phyloP scores from a whole-genome alignment of 2,329 filamentous ascomycete species.

The Fusarium ramigenum region DNA sequence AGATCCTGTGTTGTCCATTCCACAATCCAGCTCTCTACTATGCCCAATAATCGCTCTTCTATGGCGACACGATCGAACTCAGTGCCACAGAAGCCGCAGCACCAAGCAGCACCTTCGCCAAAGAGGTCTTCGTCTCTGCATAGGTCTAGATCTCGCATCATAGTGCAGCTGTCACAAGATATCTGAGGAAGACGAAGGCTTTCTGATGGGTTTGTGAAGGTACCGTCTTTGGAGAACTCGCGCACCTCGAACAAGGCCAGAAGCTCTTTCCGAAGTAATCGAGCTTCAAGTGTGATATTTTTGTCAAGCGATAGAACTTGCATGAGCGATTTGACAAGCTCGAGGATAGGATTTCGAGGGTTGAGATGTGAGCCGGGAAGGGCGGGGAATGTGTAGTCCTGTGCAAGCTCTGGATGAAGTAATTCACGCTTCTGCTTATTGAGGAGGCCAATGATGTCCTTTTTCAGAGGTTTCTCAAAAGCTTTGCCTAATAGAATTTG shows the following conservation, averaged over 20 bases:
- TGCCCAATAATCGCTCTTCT: slow-evolving; percentile 82
- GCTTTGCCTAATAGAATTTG: slow-evolving; percentile 78
- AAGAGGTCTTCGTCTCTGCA: slow-evolving; percentile 89
- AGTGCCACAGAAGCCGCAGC: slow-evolving; percentile 78
- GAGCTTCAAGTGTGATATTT: slow-evolving; percentile 87
- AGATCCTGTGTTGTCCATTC: slow-evolving; percentile 92
- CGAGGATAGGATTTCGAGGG: slow-evolving; percentile 76
- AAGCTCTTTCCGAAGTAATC: slow-evolving; percentile 87
- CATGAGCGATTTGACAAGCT: slow-evolving; percentile 92
- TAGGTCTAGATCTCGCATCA: slow-evolving; percentile 87
- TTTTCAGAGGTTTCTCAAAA: slow-evolving; percentile 90
- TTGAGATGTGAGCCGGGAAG: slow-evolving; percentile 75
- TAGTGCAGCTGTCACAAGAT: slow-evolving; percentile 90
- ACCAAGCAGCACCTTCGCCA: slow-evolving; percentile 66
- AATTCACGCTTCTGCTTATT: slow-evolving; percentile 88
- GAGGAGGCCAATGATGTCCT: slow-evolving; percentile 84
- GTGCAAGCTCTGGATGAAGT: slow-evolving; percentile 85
- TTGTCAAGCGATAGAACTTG: slow-evolving; percentile 92
- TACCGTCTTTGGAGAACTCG: slow-evolving; percentile 89
- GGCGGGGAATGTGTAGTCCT: slow-evolving; percentile 85
- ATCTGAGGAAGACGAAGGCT: slow-evolving; percentile 78
- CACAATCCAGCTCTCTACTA: slow-evolving; percentile 78
- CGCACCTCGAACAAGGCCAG: slow-evolving; percentile 91
- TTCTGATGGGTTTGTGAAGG: slow-evolving; percentile 85
- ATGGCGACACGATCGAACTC: slow-evolving; percentile 82